Base-by-base conservation (phyloP, 495 filamentous ascomycete genomes). In the Bathelium albidoporum region DNA sequence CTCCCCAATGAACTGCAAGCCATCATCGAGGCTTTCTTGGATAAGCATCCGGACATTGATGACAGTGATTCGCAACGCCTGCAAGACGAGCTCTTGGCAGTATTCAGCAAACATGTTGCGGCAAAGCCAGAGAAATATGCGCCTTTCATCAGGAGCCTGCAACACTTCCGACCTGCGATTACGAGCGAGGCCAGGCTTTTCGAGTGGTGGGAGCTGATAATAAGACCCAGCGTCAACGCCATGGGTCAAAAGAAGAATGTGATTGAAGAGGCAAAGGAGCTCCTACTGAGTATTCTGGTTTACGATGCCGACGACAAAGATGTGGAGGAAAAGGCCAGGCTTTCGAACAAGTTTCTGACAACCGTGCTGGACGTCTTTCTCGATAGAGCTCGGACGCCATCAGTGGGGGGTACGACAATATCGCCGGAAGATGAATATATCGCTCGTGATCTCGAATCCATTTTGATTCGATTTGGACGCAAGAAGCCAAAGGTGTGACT, bases 131-230 rank as follows among this genome's bases (percentile, higher is more conserved):
- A 79, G 43, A 82, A 80, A 62, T 80, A 81, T 68, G 82, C 81
- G 2, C 70, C 80, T 12, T 91, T 90, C 72, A 74, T 90, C 44
- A 75, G 77, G 39, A 76, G 84, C 34, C 76, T 90, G 34, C 77
- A 80, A 18, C 75, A 77, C 39, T 76, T 90, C 24, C 80, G 81
- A 24, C 87, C 85, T 3, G 77, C 78, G 3, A 77, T 90, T 36
- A 74, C 73, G 28, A 78, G 81, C 1, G 76, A 82, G 2, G 78
- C 73, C 20, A 78, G 79, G 61, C 70, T 84, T 36, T 68, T 82
- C 55, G 78, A 85, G 68, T 90, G 88, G 88, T 88, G 86, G 82
- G 81, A 85, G 14, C 77, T 80, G 68, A 75, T 88, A 41, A 74
- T 87, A 29, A 75, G 78, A 59, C 83, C 84, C 2, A 80, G 83